Conservation (phyloP, 306 rosid genomes). For the Spatholobus suberectus region DNA sequence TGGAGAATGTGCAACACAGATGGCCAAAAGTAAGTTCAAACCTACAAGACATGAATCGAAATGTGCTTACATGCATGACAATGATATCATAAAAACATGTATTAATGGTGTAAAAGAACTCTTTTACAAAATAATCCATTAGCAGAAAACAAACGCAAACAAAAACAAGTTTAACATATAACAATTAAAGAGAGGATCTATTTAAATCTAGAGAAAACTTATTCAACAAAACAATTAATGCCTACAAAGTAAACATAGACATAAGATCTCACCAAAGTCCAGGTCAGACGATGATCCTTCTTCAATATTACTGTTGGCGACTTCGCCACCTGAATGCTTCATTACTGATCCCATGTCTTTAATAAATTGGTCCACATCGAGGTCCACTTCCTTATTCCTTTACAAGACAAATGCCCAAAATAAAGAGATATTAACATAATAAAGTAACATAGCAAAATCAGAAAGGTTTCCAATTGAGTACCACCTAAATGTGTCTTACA, state of each 20-base stretch:
- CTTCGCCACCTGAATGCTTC: conserved; percentile 61
- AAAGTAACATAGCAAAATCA: conserved; percentile 16
- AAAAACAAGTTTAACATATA: background rate
- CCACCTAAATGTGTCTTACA: background rate
- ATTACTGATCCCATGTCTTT: conserved; percentile 80
- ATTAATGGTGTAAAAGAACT: background rate
- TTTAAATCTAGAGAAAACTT: background rate
- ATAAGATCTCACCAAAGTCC: conserved; percentile 71
- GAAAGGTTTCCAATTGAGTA: background rate
- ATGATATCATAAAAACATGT: background rate
- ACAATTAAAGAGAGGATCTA: conserved; percentile 7
- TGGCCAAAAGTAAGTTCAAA: conserved; percentile 15
- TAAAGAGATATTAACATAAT: conserved; percentile 32
- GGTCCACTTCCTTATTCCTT: conserved; percentile 85
- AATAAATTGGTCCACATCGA: conserved; percentile 74
- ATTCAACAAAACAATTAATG: background rate
- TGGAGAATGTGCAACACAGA: conserved; percentile 14
- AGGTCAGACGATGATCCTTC: conserved; percentile 82
- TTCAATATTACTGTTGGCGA: conserved; percentile 53
- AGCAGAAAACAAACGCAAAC: background rate
- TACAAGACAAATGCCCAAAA: conserved; percentile 41
- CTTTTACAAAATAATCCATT: background rate
- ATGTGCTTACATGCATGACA: background rate
- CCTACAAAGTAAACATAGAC: background rate
- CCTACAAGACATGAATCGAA: conserved; percentile 10